Evolutionary conservation across 257 asterid genomes (phyloP), one percentile per base, ranked within the genome.

Genomic region (Thymus mandschuricus): DNA sequence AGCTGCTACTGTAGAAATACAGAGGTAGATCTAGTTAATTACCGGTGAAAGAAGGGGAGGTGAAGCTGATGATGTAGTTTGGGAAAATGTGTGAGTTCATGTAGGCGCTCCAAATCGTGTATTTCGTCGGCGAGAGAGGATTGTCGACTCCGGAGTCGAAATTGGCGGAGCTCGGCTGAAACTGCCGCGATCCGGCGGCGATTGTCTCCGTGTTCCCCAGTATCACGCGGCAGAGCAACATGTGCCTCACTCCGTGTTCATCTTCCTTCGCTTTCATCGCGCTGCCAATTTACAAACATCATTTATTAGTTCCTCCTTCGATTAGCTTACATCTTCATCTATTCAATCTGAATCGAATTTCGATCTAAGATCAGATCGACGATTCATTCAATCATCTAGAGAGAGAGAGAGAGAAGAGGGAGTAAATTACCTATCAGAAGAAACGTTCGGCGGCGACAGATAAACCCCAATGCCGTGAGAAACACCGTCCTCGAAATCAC

Each of bases 51-150:
- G 75, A 59, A 46, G 70, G 65, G 15, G 69, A 45, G 12, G 41
- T 82, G 60, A 84, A 86, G 67, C 75, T 82, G 54, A 84, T n/a
- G 27, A 84, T 44, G 66, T 46, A 82, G 10, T 10, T 57, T 0
- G 92, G 86, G 5, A 78, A 79, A 46, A 86, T 84, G 78, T 82
- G 85, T n/a, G 88, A 69, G 56, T 83, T 83, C 81, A 84, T 86
- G 46, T 72, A 49, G 13, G 82, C 76, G 33, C 61, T 73, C 88
- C 89, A 84, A 52, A 86, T 71, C 0, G 75, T 75, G 78, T 79
- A 82, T 59, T 60, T 76, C 29, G n/a, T 78, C 13, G 92, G 92
- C 6, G 67, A 29, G 29, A 74, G 38, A 54, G 57, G 79, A 79
- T 81, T 70, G 38, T 82, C 89, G 48, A 84, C 65, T 30, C 89